These are phyloP conservation scores for Canariomyces notabilis DNA, from an alignment of 2,329 filamentous ascomycete species.

Conservation along the genomic window DNA sequence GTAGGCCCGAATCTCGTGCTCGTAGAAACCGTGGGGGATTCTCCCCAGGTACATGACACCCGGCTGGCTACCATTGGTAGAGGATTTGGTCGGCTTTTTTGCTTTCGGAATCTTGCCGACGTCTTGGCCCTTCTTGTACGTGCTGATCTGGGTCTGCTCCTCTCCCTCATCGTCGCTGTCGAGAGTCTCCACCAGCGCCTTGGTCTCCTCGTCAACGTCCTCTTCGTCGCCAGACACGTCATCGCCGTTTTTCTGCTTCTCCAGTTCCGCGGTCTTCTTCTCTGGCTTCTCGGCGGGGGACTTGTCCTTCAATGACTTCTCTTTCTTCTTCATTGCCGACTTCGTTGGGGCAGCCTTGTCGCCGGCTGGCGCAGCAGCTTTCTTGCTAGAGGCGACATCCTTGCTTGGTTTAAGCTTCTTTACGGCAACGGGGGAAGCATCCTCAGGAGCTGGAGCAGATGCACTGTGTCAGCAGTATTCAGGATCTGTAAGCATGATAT, in stretches of 20 bases:
- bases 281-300: slow-evolving; percentile 13
- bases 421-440: slow-evolving; percentile 24
- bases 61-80: slow-evolving; percentile 47
- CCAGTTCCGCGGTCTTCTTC: slow-evolving; percentile 19
- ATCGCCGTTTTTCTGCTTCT: slow-evolving; percentile 12
- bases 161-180: slow-evolving; percentile 25
- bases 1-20: slow-evolving; percentile 90
- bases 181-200: slow-evolving; percentile 24
- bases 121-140: slow-evolving; percentile 27
- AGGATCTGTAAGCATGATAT: background rate
- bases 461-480: background rate
- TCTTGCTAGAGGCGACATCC: slow-evolving; percentile 17
- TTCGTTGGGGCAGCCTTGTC: slow-evolving; percentile 15
- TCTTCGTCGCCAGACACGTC: slow-evolving; percentile 8
- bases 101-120: slow-evolving; percentile 43
- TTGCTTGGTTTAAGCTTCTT: slow-evolving; percentile 29
- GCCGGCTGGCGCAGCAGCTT: slow-evolving; percentile 11
- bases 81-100: slow-evolving; percentile 39
- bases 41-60: slow-evolving; percentile 88
- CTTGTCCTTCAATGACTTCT: slow-evolving; percentile 20
- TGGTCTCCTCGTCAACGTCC: slow-evolving; percentile 24
- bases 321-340: slow-evolving; percentile 21
- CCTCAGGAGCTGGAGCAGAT: slow-evolving; percentile 21
- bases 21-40: slow-evolving; percentile 72
- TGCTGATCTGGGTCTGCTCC: slow-evolving; percentile 17